These are phyloP conservation scores for Boletus subluridellus DNA, from an alignment of 1,284 basidiomycete genomes.

Conservation along the genomic window DNA sequence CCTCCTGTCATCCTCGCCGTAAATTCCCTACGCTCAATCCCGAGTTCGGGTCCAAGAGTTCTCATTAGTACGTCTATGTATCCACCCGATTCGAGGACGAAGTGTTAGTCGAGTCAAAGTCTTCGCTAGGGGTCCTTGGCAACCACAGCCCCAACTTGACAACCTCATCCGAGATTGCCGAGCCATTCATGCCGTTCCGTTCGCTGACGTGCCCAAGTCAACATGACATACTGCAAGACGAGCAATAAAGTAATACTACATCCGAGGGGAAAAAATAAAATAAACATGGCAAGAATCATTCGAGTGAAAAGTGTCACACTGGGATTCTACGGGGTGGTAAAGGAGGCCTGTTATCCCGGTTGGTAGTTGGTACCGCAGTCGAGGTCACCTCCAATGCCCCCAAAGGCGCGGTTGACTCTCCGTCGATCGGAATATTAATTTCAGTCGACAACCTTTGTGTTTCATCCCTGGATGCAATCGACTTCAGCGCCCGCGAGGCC, in stretches of 20 bases:
- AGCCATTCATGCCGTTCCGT: no score
- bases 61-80: not conserved
- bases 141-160: not conserved
- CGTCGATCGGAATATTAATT: not conserved
- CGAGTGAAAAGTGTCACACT: slow-evolving; percentile 1
- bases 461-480: slow-evolving; percentile 50
- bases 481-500: slow-evolving; percentile 53
- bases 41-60: not conserved
- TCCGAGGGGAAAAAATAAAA: not conserved
- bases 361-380: slow-evolving; percentile 11
- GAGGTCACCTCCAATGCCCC: slow-evolving; percentile 3
- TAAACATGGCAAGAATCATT: not conserved
- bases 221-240: not conserved
- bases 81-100: not conserved
- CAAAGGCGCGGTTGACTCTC: not conserved
- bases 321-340: slow-evolving; percentile 36
- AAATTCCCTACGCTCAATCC: not conserved
- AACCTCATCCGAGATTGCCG: not conserved
- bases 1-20: not conserved
- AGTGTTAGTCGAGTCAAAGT: not conserved
- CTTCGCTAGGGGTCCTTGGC: not conserved
- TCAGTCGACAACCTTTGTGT: slow-evolving; percentile 29
- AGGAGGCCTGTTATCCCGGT: slow-evolving; percentile 31
- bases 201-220: no score
- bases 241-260: slow-evolving; percentile 9